A percentile compares a stretch with the other conserved stretches of the same genome.
Conservation (phyloP, 768 basidiomycete genomes). For the Hygrophoropsis aurantiaca region DNA sequence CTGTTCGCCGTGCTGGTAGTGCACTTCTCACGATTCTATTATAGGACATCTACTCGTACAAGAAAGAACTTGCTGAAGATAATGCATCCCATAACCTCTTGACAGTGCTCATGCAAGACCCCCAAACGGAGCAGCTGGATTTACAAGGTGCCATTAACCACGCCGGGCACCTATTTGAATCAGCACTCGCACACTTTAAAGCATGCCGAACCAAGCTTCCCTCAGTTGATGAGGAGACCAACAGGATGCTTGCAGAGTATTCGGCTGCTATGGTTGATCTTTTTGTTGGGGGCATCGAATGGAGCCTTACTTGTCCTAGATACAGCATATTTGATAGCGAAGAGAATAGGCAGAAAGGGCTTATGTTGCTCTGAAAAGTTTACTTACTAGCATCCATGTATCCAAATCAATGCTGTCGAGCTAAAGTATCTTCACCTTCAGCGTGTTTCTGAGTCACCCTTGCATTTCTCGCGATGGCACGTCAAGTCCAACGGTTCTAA, state of each 20-base stretch:
- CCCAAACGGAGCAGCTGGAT: constrained; percentile 8
- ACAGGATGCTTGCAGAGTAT: constrained; percentile 11
- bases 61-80: constrained; percentile 21
- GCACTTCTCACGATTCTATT: neutral
- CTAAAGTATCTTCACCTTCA: too few relatives aligned
- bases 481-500: too few relatives aligned
- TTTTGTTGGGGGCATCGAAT: constrained; percentile 19
- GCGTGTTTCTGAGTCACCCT: too few relatives aligned
- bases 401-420: too few relatives aligned
- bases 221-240: neutral
- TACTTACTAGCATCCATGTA: too few relatives aligned
- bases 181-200: constrained; percentile 9
- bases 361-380: neutral
- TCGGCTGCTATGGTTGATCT: constrained; percentile 17
- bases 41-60: constrained; percentile 25
- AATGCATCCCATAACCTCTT: constrained; percentile 22
- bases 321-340: constrained; percentile 3
- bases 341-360: neutral
- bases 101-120: constrained; percentile 22
- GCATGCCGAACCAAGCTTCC: neutral
- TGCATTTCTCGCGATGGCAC: too few relatives aligned
- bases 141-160: constrained; percentile 19
- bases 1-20: neutral
- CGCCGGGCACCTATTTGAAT: constrained; percentile 9
- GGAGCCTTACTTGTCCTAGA: constrained; percentile 11